Conservation (phyloP, 768 basidiomycete genomes). For the Piloderma croceum region DNA sequence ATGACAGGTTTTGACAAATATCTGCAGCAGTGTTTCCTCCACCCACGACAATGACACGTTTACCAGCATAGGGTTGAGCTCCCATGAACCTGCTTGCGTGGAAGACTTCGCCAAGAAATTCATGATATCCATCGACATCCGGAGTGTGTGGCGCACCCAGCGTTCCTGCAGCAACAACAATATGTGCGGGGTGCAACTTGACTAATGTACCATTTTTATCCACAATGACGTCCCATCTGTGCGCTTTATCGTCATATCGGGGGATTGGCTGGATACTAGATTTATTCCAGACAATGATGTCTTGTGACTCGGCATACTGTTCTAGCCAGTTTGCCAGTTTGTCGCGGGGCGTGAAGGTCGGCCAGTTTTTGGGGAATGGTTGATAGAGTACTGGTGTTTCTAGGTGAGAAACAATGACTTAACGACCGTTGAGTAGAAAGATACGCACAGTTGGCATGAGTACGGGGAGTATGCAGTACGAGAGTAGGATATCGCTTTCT, state of each 20-base stretch:
- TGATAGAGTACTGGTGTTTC: slow-evolving; percentile 32
- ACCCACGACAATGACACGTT: slow-evolving; percentile 36
- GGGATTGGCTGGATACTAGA: slow-evolving; percentile 28
- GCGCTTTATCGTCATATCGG: slow-evolving; percentile 24
- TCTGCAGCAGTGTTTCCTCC: slow-evolving; percentile 37
- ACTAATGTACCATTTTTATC: slow-evolving; percentile 22
- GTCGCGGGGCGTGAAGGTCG: slow-evolving; percentile 34
- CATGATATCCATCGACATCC: slow-evolving; percentile 15
- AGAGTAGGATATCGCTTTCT: slow-evolving; percentile 38
- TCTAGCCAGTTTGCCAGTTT: slow-evolving; percentile 43
- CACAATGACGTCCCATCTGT: slow-evolving; percentile 33
- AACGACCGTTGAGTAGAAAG: slow-evolving; percentile 1
- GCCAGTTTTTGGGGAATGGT: slow-evolving; percentile 35
- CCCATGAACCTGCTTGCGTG: slow-evolving; percentile 31
- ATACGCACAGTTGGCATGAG: slow-evolving; percentile 14
- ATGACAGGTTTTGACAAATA: slow-evolving; percentile 32
- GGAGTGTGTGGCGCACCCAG: slow-evolving; percentile 32
- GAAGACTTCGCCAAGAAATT: slow-evolving; percentile 27
- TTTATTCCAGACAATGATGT: slow-evolving; percentile 39
- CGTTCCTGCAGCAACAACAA: slow-evolving; percentile 35
- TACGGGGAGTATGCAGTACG: slow-evolving; percentile 31
- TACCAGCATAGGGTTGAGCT: slow-evolving; percentile 24
- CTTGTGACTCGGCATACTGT: slow-evolving; percentile 34
- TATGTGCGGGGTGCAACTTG: slow-evolving; percentile 32
- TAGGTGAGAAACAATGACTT: not conserved